Conservation (phyloP, 139 green algal species). For the Ettlia oleoabundans region DNA sequence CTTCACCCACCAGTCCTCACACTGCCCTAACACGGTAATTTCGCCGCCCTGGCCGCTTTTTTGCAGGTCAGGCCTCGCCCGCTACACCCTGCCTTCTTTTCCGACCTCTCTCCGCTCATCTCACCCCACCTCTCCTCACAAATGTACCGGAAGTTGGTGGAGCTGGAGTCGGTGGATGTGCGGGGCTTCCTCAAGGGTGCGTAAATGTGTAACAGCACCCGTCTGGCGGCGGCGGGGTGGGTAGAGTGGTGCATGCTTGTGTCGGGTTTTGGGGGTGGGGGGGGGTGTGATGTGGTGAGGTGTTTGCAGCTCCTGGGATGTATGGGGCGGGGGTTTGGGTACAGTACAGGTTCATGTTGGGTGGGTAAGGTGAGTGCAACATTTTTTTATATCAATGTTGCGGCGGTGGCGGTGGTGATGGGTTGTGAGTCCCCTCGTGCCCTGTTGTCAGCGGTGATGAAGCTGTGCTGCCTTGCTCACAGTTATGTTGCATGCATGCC, state of each 20-base stretch:
- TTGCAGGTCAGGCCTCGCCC: background rate
- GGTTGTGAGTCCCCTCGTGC: too few species aligned
- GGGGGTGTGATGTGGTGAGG: too few species aligned
- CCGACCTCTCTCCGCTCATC: slow-evolving; percentile 4
- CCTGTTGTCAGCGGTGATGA: too few species aligned
- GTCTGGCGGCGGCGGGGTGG: background rate
- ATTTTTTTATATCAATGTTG: too few species aligned
- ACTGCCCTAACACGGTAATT: background rate
- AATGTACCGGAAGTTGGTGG: background rate
- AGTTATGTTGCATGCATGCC: too few species aligned
- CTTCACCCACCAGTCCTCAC: background rate
- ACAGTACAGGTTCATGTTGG: too few species aligned
- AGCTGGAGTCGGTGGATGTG: background rate
- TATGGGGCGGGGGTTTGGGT: too few species aligned
- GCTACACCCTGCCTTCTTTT: background rate
- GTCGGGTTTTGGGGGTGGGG: background rate
- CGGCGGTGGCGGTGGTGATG: too few species aligned
- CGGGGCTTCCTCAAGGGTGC: background rate
- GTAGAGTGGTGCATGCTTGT: background rate
- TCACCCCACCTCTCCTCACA: background rate
- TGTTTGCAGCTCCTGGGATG: too few species aligned
- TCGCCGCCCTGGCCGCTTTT: background rate
- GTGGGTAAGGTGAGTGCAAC: too few species aligned
- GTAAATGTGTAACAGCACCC: too few species aligned
- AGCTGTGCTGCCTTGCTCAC: too few species aligned